Base-by-base conservation (phyloP, 2,329 filamentous ascomycete genomes). In the Fusarium sororula region DNA sequence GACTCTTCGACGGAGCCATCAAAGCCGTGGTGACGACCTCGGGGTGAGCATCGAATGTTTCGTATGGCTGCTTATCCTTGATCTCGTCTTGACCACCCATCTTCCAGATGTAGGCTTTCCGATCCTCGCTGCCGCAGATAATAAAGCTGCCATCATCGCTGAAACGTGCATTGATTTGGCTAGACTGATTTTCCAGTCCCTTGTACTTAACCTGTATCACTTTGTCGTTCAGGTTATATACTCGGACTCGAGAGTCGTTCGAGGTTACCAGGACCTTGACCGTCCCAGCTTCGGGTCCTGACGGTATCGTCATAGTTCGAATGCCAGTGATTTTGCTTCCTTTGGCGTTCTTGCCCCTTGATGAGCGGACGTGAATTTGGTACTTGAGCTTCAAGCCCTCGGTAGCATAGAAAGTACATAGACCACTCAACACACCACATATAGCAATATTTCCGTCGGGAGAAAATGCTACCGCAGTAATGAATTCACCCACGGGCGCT, bases 291-390 rank as follows among this genome's bases (percentile, higher is more conserved):
- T 83, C 81, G 13, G 81, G 56, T 13, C 75, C 80, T 7, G 75
- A 51, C 5, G 91, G 90, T 55, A 90, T 85, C 22, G 85, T 82
- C 73, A 92, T 91, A 0, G 94, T 93, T 78, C 96, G 91, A 60
- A 99, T 98, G 12, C 95, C 95, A 0, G 96, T 98, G 76, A 99
- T 98, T 81, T 99, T 99, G 84, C 95, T 98, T 11, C 96, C 96
- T 81, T 97, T 98, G 9, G 95, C 93, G 79, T 98, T 98, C 80
- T 95, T 95, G 6, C 96, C 96, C 67, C 95, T 89, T 1, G 94
- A 94, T 1, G 95, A 98, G 50, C 95, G 91, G n/a, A 98, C 95
- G 75, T 98, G 95, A 37, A 98, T 92, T 80, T 98, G 95, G 3
- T 92, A 93, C 74, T 94, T 90, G 60, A 92, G 90, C 78, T 94